These are phyloP conservation scores for Trametes cingulata DNA, from an alignment of 768 basidiomycete genomes.

Conservation along the genomic window DNA sequence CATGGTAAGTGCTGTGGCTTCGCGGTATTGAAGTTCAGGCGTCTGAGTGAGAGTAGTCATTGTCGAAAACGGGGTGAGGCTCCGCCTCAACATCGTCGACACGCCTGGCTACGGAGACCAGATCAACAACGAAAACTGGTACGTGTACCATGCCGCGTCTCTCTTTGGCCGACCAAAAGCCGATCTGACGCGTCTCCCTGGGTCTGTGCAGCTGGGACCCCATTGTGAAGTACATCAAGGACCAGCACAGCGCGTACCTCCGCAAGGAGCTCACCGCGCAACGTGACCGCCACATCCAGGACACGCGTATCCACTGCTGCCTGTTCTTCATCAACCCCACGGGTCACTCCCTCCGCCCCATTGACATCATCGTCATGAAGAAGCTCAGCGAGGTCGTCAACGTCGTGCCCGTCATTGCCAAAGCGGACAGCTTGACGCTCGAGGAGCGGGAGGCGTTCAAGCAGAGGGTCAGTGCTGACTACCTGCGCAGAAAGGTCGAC, in stretches of 20 bases:
- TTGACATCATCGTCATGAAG: conserved; percentile 99
- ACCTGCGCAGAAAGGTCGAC: conserved; percentile 10
- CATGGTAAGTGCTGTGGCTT: conserved; percentile 60
- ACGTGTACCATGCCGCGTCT: conserved; percentile 26
- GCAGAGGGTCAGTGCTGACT: conserved; percentile 59
- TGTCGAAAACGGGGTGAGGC: conserved; percentile 91
- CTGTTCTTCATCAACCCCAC: conserved; percentile 99
- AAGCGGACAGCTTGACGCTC: conserved; percentile 90
- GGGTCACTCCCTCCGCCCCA: conserved; percentile 94
- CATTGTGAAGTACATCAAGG: conserved; percentile 98
- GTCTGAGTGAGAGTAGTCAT: conserved; percentile 61
- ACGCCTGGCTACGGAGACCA: conserved; percentile 99
- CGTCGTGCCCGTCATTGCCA: conserved; percentile 99
- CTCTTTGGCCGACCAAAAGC: background rate
- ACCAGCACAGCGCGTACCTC: conserved; percentile 98
- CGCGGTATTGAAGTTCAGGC: too few relatives aligned
- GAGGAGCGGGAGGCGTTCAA: conserved; percentile 95
- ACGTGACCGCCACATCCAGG: conserved; percentile 97
- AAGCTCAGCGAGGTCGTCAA: conserved; percentile 99
- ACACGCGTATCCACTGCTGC: conserved; percentile 98
- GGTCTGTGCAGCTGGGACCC: conserved; percentile 82
- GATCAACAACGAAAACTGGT: conserved; percentile 99
- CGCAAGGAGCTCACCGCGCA: conserved; percentile 98
- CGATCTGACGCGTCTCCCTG: background rate
- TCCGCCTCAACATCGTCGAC: conserved; percentile 96